Evolutionary conservation across 768 basidiomycete genomes (phyloP).

Genomic region (Auriscalpium orientale): DNA sequence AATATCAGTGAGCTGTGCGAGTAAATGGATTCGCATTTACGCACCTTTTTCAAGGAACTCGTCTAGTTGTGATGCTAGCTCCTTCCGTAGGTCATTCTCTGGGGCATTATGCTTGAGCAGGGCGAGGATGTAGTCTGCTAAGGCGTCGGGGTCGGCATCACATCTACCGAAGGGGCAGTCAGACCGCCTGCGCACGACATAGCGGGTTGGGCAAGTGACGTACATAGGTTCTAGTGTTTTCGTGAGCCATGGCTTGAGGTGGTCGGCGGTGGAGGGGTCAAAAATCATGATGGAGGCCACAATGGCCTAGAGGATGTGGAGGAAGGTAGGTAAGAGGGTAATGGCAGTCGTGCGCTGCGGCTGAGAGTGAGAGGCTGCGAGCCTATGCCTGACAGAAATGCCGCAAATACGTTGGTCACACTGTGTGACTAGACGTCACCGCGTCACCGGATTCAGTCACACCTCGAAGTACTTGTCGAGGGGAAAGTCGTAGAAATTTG

Average conservation of each 20-base stretch:
- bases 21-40: constrained; percentile 15
- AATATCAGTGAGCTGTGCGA: background rate
- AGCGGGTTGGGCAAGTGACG: constrained; percentile 18
- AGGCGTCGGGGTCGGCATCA: constrained; percentile 90
- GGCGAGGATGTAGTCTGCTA: constrained; percentile 92
- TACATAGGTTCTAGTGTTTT: constrained; percentile 89
- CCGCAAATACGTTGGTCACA: background rate
- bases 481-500: too few relatives aligned
- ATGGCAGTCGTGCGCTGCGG: background rate
- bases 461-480: too few relatives aligned
- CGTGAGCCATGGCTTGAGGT: constrained; percentile 85
- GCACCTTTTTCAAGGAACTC: constrained; percentile 91
- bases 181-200: constrained; percentile 6
- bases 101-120: constrained; percentile 85
- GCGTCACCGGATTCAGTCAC: too few relatives aligned
- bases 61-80: constrained; percentile 68
- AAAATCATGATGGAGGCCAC: constrained; percentile 43
- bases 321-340: background rate
- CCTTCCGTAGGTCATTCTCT: constrained; percentile 74
- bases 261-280: constrained; percentile 53
- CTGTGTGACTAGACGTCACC: too few relatives aligned
- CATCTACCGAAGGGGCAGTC: constrained; percentile 49
- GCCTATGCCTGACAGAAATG: too few relatives aligned
- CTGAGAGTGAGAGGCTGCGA: background rate
- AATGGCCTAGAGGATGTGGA: background rate